Evolutionary conservation across 2,329 filamentous ascomycete genomes (phyloP).

Genomic region (Ceratocystis cubensis): DNA sequence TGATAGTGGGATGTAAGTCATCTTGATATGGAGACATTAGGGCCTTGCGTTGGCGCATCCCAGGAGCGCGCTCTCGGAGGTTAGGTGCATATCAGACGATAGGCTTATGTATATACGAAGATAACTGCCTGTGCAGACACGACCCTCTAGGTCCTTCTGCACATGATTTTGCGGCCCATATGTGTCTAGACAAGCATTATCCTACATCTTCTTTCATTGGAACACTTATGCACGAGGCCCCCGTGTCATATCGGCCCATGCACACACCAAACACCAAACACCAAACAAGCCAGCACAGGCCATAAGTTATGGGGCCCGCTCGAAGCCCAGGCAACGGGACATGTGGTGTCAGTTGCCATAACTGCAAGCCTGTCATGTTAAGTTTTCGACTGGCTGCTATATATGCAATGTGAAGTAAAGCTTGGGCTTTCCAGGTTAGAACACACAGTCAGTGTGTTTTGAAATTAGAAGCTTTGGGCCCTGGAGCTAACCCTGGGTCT

Average conservation of each 20-base stretch:
- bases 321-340: background rate
- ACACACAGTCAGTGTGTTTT: background rate
- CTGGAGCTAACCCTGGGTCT: background rate
- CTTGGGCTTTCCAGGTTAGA: background rate
- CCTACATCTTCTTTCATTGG: background rate
- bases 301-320: background rate
- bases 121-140: too few species aligned
- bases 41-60: background rate
- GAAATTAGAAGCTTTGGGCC: constrained; percentile 5
- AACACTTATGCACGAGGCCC: background rate
- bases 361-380: background rate
- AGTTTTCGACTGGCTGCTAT: too few species aligned
- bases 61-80: background rate
- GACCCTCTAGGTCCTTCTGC: too few species aligned
- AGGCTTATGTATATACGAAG: too few species aligned
- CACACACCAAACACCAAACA: background rate
- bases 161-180: too few species aligned
- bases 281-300: background rate
- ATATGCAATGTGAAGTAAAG: background rate
- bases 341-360: background rate
- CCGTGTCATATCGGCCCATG: background rate
- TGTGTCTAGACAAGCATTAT: background rate
- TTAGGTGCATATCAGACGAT: background rate
- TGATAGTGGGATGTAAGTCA: background rate
- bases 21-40: background rate